Conservation (phyloP, 1,284 basidiomycete genomes). For the Thelephora terrestris region DNA sequence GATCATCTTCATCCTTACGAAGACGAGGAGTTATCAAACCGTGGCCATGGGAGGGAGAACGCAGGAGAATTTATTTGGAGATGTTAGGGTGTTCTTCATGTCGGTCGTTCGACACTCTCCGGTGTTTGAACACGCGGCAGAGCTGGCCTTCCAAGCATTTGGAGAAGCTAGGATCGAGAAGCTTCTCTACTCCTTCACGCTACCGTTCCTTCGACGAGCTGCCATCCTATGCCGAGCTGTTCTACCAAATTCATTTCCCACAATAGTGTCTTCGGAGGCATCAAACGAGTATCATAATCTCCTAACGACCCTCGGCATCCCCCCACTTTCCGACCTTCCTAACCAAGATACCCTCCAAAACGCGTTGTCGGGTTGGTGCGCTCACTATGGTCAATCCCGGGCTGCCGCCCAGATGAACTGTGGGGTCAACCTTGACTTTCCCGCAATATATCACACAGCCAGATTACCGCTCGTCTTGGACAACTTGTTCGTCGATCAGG, state of each 20-base stretch:
- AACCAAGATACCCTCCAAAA: slow-evolving; percentile 77
- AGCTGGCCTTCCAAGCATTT: slow-evolving; percentile 64
- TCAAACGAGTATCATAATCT: slow-evolving; percentile 73
- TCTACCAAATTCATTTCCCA: slow-evolving; percentile 51
- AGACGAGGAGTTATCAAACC: slow-evolving; percentile 45
- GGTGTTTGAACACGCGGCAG: slow-evolving; percentile 71
- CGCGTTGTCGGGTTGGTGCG: slow-evolving; percentile 74
- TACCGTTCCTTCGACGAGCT: slow-evolving; percentile 90
- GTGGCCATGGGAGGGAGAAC: slow-evolving; percentile 32
- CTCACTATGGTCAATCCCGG: slow-evolving; percentile 69
- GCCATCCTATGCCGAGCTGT: slow-evolving; percentile 80
- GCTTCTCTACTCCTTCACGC: slow-evolving; percentile 79
- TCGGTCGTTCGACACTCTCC: slow-evolving; percentile 73
- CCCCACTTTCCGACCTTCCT: slow-evolving; percentile 66
- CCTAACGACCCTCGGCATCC: slow-evolving; percentile 67
- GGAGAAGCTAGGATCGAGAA: slow-evolving; percentile 79
- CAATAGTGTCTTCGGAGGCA: slow-evolving; percentile 21
- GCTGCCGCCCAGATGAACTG: slow-evolving; percentile 64
- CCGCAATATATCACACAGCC: slow-evolving; percentile 78
- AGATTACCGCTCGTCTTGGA: slow-evolving; percentile 79
- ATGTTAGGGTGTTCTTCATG: slow-evolving; percentile 78
- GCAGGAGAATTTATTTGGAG: slow-evolving; percentile 62
- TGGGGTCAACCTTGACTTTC: slow-evolving; percentile 73
- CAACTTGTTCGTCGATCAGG: slow-evolving; percentile 65
- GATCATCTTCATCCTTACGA: slow-evolving; percentile 69